These are phyloP conservation scores for Hypoxylon subgilvum DNA, from an alignment of 495 filamentous ascomycete species.

Conservation along the genomic window DNA sequence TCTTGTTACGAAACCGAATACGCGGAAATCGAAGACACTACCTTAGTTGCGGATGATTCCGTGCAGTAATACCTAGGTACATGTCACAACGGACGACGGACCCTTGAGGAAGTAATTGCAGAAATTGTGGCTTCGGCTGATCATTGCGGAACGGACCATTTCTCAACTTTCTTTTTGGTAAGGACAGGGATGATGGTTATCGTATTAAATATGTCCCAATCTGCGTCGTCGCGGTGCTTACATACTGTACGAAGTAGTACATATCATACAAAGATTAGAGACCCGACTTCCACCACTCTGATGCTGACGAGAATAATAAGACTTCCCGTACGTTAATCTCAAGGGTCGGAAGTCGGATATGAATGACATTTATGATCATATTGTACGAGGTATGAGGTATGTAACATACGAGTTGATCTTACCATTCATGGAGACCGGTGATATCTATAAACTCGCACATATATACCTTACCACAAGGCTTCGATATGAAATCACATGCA, in stretches of 20 bases:
- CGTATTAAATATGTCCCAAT: constrained; percentile 18
- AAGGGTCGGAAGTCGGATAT: background rate
- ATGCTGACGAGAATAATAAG: background rate
- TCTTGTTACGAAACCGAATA: constrained; percentile 8
- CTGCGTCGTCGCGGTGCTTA: background rate
- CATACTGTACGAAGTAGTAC: background rate
- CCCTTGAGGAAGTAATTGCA: constrained; percentile 20
- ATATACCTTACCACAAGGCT: constrained; percentile 7
- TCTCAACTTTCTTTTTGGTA: constrained; percentile 16
- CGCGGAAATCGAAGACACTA: constrained; percentile 11
- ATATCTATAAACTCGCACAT: background rate
- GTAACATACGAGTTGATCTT: background rate
- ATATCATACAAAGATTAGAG: too few species aligned
- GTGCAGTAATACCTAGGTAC: background rate
- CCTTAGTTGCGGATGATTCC: constrained; percentile 4
- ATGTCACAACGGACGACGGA: constrained; percentile 10
- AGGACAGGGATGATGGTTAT: constrained; percentile 15
- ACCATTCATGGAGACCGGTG: background rate
- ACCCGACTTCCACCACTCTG: too few species aligned
- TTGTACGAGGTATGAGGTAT: background rate
- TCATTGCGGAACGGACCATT: constrained; percentile 35
- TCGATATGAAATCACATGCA: constrained; percentile 21
- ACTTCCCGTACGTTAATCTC: background rate
- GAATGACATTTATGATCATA: background rate
- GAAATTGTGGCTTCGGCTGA: constrained; percentile 27